Percentiles rank a stretch among this genome's conserved stretches.
Conservation (phyloP, 352 stramenopile species). For the Plasmopara viticola region DNA sequence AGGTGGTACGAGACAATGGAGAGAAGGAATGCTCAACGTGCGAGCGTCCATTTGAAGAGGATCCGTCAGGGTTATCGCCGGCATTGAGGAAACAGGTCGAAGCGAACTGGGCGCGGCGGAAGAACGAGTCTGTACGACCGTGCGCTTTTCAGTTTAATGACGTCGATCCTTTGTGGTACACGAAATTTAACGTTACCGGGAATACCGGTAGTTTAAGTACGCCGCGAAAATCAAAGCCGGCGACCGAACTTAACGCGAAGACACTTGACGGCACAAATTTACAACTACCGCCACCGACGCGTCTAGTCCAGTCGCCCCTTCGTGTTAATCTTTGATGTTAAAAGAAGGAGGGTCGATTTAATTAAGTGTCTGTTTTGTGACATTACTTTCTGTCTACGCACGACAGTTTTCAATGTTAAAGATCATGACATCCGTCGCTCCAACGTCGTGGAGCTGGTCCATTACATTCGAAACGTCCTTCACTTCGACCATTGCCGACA, state of each 20-base stretch:
- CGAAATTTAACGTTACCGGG: too few species aligned
- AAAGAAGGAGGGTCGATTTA: background rate
- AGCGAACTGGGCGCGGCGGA: slow-evolving; percentile 41
- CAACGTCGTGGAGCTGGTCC: slow-evolving; percentile 93
- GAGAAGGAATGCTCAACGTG: slow-evolving; percentile 6
- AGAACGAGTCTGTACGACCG: slow-evolving; percentile 10
- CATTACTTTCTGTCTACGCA: slow-evolving; percentile 32
- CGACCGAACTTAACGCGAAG: too few species aligned
- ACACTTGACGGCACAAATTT: slow-evolving; percentile 1
- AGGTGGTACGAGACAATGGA: slow-evolving; percentile 4
- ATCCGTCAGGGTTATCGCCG: slow-evolving; percentile 48
- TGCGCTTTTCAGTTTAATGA: slow-evolving; percentile 2
- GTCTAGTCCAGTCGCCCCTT: slow-evolving; percentile 11
- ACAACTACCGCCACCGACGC: slow-evolving; percentile 3
- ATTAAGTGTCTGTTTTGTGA: background rate
- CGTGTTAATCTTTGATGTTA: slow-evolving; percentile 18
- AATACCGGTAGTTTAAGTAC: too few species aligned
- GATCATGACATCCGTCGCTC: slow-evolving; percentile 96
- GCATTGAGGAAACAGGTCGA: slow-evolving; percentile 49
- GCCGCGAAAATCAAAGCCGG: too few species aligned
- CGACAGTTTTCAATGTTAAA: slow-evolving; percentile 94
- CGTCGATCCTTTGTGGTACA: background rate
- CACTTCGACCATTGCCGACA: slow-evolving; percentile 91
- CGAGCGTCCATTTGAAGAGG: slow-evolving; percentile 14
- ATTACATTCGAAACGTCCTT: slow-evolving; percentile 90